Percentiles rank a stretch among this genome's conserved stretches.
Evolutionary conservation across 345 rosid genomes (phyloP).

Genomic region (Aquilaria malaccensis): DNA sequence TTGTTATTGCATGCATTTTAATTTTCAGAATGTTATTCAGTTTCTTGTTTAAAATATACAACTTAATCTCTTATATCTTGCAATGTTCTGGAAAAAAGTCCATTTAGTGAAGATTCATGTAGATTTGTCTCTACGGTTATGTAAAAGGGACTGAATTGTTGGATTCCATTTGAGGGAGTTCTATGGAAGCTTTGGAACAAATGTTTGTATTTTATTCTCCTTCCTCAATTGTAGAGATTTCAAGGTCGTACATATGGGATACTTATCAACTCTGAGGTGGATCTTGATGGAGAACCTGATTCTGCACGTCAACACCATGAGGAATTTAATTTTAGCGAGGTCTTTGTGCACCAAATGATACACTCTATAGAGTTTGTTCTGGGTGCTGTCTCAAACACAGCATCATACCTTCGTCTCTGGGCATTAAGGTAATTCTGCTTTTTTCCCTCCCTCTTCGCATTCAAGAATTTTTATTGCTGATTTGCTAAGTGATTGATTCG

Average conservation of each 20-base stretch:
- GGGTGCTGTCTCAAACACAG: conserved; percentile 96
- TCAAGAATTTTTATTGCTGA: not conserved
- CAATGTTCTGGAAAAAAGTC: no score
- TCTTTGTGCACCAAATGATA: conserved; percentile 99
- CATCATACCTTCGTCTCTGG: conserved; percentile 99
- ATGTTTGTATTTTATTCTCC: not conserved
- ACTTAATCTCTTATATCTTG: no score
- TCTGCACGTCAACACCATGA: conserved; percentile 68
- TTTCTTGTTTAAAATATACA: no score
- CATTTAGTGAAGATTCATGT: not conserved
- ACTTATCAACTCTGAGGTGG: conserved; percentile 77
- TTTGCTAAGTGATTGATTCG: not conserved
- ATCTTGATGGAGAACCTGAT: conserved; percentile 69
- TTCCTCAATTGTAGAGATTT: conserved; percentile 51
- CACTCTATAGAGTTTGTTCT: conserved; percentile 96
- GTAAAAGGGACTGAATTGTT: not conserved
- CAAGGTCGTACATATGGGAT: conserved; percentile 91
- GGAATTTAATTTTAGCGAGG: conserved; percentile 94
- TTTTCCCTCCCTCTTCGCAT: not conserved
- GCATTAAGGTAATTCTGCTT: conserved; percentile 63
- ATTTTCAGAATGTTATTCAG: no score
- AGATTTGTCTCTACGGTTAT: not conserved
- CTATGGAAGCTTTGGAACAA: conserved; percentile 3
- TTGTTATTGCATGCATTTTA: no score
- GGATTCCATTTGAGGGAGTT: conserved; percentile 1